Evolutionary conservation across 2,329 filamentous ascomycete species (phyloP), one percentile per base, ranked within the genome.

Genomic region (Hypoxylon sp.): DNA sequence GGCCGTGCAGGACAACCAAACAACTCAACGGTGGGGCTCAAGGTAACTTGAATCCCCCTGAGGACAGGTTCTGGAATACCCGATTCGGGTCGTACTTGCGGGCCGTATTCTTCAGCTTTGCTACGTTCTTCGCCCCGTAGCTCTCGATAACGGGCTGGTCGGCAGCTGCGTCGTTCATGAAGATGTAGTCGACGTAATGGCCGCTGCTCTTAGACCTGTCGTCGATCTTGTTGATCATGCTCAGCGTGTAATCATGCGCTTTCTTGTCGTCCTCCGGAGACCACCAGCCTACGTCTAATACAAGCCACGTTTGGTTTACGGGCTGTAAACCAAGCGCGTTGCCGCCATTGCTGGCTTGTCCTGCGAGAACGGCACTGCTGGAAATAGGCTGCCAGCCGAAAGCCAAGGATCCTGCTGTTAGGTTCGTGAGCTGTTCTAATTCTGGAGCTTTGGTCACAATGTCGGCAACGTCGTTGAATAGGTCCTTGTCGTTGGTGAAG

Each of bases 381-480:
- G 75, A 75, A 56, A 79, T 78, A 3, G 76, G 76, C 56, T 79
- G 77, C 67, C 73, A 73, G 47, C 74, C 74, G 37, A 79, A 74
- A 24, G 74, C 76, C 24, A 79, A 57, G 31, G 75, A 75, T 42
- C 73, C 76, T 31, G 71, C 72, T 32, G 69, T 73, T 21, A 76
- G 61, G 42, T 69, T 71, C 60, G 66, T 56, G 37, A 77, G 69
- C 37, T 68, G 37, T 6, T 71, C 65, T 19, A 78, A 42, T 59
- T 76, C 74, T 10, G 75, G 71, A 11, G 74, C 70, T 13, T 72
- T 68, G 15, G 67, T 71, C 37, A 78, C 56, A 52, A 76, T 72
- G 24, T 70, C 44, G 44, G 64, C 66, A 27, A 77, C 65, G 11
- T 64, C 54, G 46, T 62, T 50, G 70, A 75, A 75, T 21, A 75